A percentile compares a stretch with the other conserved stretches of the same genome.
These are phyloP conservation scores for Spizellomyces punctatus DNA, from an alignment of 192 early-diverging fungal species.

Conservation along the genomic window DNA sequence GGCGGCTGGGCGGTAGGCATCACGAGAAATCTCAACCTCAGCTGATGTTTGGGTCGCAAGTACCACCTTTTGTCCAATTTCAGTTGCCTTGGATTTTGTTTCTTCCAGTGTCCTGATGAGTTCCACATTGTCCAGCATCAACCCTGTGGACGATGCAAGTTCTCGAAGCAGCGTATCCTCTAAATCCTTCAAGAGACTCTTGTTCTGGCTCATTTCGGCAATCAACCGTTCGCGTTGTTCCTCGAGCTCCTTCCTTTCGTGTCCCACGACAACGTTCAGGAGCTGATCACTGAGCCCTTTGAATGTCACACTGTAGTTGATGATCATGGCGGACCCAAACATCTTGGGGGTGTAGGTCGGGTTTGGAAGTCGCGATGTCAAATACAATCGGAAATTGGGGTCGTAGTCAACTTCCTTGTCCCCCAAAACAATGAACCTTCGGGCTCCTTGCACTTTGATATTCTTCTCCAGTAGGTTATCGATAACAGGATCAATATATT, in stretches of 20 bases:
- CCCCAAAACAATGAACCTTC: constrained; percentile 61
- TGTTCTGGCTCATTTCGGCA: constrained; percentile 60
- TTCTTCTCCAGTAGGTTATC: constrained; percentile 68
- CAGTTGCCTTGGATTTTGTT: constrained; percentile 63
- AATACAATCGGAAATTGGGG: constrained; percentile 58
- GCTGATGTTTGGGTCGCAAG: constrained; percentile 63
- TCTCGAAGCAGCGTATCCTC: constrained; percentile 63
- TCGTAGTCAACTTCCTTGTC: constrained; percentile 69
- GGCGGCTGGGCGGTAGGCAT: constrained; percentile 59
- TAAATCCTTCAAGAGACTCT: constrained; percentile 55
- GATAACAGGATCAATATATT: constrained; percentile 68
- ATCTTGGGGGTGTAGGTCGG: constrained; percentile 62
- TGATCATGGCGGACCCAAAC: constrained; percentile 64
- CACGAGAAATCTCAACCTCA: constrained; percentile 61
- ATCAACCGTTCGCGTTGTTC: constrained; percentile 61
- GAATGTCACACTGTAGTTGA: constrained; percentile 67
- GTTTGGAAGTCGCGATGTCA: constrained; percentile 57
- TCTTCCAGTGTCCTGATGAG: constrained; percentile 63
- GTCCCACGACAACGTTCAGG: constrained; percentile 63
- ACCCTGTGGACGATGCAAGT: constrained; percentile 60
- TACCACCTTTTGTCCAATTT: constrained; percentile 63
- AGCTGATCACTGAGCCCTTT: constrained; percentile 64
- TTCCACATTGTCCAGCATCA: constrained; percentile 67
- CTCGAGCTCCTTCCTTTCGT: constrained; percentile 62
- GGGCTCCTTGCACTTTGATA: constrained; percentile 48